Evolutionary conservation across 2,329 filamentous ascomycete genomes (phyloP).

Genomic region (Botrytis medusae): DNA sequence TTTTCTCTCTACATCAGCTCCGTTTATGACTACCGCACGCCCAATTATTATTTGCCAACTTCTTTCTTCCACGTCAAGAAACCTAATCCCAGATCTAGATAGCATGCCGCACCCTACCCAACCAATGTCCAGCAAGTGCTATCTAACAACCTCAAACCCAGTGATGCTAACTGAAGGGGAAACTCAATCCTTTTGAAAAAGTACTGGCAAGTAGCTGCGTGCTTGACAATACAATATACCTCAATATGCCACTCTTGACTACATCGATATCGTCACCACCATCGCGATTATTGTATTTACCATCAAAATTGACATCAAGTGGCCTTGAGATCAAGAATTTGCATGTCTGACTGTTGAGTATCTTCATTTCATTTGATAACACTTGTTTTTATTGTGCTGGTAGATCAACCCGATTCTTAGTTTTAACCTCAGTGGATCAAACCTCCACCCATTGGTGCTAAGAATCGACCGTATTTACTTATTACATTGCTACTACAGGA

Average conservation of each 20-base stretch:
- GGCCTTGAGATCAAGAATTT: not conserved
- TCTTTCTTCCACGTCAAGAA: not conserved
- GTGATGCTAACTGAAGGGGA: not conserved
- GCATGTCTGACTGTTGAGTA: not conserved
- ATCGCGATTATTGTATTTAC: not conserved
- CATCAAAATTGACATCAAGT: not conserved
- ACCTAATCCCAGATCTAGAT: not conserved
- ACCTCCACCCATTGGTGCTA: conserved; percentile 66
- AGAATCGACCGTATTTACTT: conserved; percentile 47
- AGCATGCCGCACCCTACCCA: not conserved
- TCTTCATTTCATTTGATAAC: conserved; percentile 7
- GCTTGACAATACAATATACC: not conserved
- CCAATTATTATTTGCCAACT: not conserved
- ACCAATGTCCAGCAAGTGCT: conserved; percentile 7
- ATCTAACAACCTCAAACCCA: not conserved
- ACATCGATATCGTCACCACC: not conserved
- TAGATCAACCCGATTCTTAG: conserved; percentile 51
- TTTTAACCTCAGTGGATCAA: conserved; percentile 68
- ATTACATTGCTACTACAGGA: conserved; percentile 27
- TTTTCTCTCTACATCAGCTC: not conserved
- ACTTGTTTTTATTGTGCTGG: conserved; percentile 40
- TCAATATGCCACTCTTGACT: not conserved
- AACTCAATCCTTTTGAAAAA: not conserved
- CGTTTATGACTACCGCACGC: not conserved
- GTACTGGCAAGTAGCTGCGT: not conserved